phyloP scores from a whole-genome alignment of 2,329 filamentous ascomycete species.

The Sarocladium oryzae region DNA sequence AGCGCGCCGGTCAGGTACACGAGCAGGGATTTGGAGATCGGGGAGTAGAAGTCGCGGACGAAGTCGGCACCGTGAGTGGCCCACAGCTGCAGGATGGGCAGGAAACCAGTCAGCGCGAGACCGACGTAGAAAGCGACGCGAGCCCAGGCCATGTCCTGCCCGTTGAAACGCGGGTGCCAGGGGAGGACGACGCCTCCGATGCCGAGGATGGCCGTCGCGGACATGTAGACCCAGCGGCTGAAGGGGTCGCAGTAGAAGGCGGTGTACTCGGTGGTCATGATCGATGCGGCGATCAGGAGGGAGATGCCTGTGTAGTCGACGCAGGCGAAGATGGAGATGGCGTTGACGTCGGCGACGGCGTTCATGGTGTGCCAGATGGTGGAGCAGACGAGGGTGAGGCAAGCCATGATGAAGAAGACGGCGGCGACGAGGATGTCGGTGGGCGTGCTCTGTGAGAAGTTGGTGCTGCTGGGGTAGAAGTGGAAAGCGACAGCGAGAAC shows the following conservation, averaged over 20 bases:
- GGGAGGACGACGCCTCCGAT: slow-evolving; percentile 84
- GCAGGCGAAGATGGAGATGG: slow-evolving; percentile 93
- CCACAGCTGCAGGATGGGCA: slow-evolving; percentile 79
- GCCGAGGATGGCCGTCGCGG: slow-evolving; percentile 72
- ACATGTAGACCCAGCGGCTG: slow-evolving; percentile 81
- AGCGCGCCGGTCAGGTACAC: slow-evolving; percentile 83
- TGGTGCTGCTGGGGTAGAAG: slow-evolving; percentile 83
- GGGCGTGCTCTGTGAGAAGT: slow-evolving; percentile 81
- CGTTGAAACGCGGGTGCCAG: slow-evolving; percentile 95
- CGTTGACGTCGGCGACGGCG: slow-evolving; percentile 80
- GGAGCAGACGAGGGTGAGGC: slow-evolving; percentile 90
- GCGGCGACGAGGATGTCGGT: slow-evolving; percentile 86
- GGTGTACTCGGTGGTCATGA: slow-evolving; percentile 97
- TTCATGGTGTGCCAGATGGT: slow-evolving; percentile 99
- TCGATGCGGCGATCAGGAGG: slow-evolving; percentile 86
- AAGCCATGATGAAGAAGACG: slow-evolving; percentile 92
- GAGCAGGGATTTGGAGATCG: slow-evolving; percentile 72
- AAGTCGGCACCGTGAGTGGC: slow-evolving; percentile 70
- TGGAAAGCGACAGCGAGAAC: slow-evolving; percentile 88
- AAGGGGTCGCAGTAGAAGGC: slow-evolving; percentile 96
- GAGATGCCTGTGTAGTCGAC: slow-evolving; percentile 98
- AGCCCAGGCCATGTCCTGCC: slow-evolving; percentile 84
- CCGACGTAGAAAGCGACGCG: slow-evolving; percentile 88
- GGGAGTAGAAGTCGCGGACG: slow-evolving; percentile 86
- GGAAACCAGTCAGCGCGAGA: slow-evolving; percentile 79